phyloP scores from a whole-genome alignment of 2,329 filamentous ascomycete genomes.

The Paradendryphiella salina region DNA sequence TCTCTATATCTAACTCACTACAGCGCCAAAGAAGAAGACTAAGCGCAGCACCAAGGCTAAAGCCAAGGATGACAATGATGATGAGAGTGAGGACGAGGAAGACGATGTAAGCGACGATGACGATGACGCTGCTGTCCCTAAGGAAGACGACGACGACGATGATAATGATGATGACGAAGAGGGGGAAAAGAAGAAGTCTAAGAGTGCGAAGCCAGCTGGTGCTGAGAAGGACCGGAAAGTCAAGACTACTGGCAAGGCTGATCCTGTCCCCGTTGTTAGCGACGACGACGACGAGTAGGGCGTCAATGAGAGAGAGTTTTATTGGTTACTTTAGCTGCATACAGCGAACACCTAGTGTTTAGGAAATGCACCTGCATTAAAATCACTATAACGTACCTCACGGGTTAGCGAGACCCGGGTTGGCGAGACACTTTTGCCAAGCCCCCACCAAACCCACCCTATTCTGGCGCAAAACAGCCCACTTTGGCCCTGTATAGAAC shows the following conservation, averaged over 20 bases:
- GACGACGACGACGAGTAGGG: conserved; percentile 35
- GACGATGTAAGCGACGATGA: conserved; percentile 18
- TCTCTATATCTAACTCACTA: not conserved
- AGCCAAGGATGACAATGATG: conserved; percentile 36
- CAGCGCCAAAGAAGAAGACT: conserved; percentile 45
- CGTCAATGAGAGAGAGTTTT: not conserved
- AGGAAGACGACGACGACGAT: conserved; percentile 40
- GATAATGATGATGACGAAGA: conserved; percentile 41
- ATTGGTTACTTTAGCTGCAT: not conserved
- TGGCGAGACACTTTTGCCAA: no score
- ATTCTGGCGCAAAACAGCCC: no score
- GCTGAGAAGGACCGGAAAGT: conserved; percentile 43
- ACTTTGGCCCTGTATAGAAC: no score
- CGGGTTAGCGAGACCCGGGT: no score
- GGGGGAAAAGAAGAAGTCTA: conserved; percentile 43
- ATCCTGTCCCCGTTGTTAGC: conserved; percentile 39
- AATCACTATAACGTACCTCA: no score
- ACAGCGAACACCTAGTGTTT: no score
- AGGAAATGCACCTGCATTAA: no score
- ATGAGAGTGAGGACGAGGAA: conserved; percentile 38
- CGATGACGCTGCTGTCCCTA: conserved; percentile 11
- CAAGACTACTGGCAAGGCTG: conserved; percentile 34
- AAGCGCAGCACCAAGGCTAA: conserved; percentile 39
- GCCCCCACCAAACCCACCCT: no score
- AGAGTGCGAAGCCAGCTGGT: conserved; percentile 44